Evolutionary conservation across 2,329 filamentous ascomycete genomes (phyloP), one percentile per base, ranked within the genome.

Genomic region (Teratosphaeria nubilosa): DNA sequence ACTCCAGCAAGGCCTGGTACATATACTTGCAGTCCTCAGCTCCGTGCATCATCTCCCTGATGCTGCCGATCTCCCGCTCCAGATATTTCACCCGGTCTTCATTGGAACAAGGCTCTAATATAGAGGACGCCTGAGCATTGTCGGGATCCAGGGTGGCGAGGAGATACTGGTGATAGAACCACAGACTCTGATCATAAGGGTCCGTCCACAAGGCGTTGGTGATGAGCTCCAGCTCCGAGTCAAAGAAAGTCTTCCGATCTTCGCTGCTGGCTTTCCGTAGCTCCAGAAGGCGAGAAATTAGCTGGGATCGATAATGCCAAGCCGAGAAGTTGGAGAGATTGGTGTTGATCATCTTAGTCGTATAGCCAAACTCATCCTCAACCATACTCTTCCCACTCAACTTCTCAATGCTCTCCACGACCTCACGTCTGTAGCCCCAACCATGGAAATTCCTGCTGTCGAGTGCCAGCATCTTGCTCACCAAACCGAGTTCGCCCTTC

Each of bases 321-420:
- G 94, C 94, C 3, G 91, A 96, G 72, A 97, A 99, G 72, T 99
- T 99, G 48, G 89, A 95, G 53, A 99, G 78, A 66, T 95, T 88
- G n/a, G 75, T 77, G 48, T 81, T 77, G 66, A 96, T 90, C 90
- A 92, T 96, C 69, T 84, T 87, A 14, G 87, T 91, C 1, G 94
- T 96, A 73, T 96, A 97, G 37, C 83, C 84, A 64, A 96, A 94
- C 72, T 99, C 94, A 16, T 80, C 69, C 73, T 95, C 86, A 1
- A 83, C 84, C 79, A 95, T 83, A 70, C 63, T 66, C 51, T 64
- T 63, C 5, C 58, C 66, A 7, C 71, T 65, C 20, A 78, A 67
- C 57, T 81, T 82, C 72, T 96, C 90, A 1, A 97, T 79, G 59
- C 85, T 82, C n/a, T 80, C 76, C 2, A 96, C 85, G 5, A 96